These are phyloP conservation scores for Eucalyptus camaldulensis DNA, from an alignment of 345 rosid genomes.

Conservation along the genomic window DNA sequence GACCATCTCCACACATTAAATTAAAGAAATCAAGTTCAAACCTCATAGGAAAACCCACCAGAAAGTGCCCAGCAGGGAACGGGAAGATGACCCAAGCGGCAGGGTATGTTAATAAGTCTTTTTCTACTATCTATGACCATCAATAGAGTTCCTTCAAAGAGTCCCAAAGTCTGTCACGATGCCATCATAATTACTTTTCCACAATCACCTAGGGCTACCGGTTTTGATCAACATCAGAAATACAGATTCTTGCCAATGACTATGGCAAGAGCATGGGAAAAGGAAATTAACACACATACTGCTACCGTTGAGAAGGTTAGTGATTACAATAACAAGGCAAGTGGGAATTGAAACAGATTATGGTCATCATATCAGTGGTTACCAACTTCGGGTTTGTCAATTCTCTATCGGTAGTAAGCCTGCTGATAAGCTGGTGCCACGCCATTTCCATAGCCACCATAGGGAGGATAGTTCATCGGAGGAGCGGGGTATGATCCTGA, in stretches of 20 bases:
- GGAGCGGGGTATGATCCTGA: conserved; percentile 39
- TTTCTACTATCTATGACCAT: not conserved
- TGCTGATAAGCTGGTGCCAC: conserved; percentile 67
- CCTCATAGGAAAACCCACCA: not conserved
- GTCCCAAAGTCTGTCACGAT: conserved; percentile 21
- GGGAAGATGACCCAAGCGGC: not conserved
- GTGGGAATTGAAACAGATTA: conserved; percentile 9
- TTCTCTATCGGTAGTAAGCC: conserved; percentile 79
- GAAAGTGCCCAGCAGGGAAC: not conserved
- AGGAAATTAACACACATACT: conserved; percentile 46
- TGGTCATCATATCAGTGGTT: conserved; percentile 59
- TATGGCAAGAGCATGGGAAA: conserved; percentile 17
- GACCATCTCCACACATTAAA: not conserved
- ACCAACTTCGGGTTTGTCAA: conserved; percentile 35
- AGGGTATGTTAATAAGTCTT: not conserved
- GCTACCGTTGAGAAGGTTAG: conserved; percentile 69
- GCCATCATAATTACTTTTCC: conserved; percentile 10
- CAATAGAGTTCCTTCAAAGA: not conserved
- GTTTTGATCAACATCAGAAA: conserved; percentile 42
- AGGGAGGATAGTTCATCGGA: conserved; percentile 51
- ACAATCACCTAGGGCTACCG: conserved; percentile 51
- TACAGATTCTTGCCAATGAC: conserved; percentile 31
- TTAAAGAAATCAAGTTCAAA: not conserved
- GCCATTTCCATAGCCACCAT: conserved; percentile 39
- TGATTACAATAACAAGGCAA: conserved; percentile 46